These are phyloP conservation scores for Yamadazyma trypodendri DNA, from an alignment of 1,139 yeast species.

Conservation along the genomic window DNA sequence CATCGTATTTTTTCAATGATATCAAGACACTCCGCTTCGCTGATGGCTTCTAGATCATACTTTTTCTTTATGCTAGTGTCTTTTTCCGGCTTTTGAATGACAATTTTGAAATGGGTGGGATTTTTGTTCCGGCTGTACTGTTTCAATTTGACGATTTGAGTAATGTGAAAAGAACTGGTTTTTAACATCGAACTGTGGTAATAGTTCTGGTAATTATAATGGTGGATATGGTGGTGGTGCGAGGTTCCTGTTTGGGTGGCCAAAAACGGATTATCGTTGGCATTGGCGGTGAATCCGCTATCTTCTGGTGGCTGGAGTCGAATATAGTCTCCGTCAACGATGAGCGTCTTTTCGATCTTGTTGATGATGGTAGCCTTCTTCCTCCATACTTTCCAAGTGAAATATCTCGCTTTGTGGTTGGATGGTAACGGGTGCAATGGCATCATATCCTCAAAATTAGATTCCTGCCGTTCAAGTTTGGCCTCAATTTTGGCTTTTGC, in stretches of 20 bases:
- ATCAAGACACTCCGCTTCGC: constrained; percentile 62
- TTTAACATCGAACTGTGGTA: constrained; percentile 55
- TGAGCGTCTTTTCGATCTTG: constrained; percentile 78
- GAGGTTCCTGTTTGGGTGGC: constrained; percentile 17
- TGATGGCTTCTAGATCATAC: constrained; percentile 81
- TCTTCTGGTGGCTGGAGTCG: constrained; percentile 81
- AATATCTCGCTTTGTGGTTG: constrained; percentile 40
- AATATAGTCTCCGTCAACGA: constrained; percentile 90
- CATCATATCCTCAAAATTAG: constrained; percentile 37
- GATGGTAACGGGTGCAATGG: constrained; percentile 33
- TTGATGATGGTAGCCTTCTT: constrained; percentile 81
- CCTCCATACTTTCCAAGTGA: constrained; percentile 79
- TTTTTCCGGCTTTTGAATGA: constrained; percentile 59
- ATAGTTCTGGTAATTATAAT: constrained; percentile 55
- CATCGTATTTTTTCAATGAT: constrained; percentile 67
- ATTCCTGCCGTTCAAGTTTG: too few relatives aligned
- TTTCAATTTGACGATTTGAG: constrained; percentile 74
- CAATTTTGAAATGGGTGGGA: constrained; percentile 78
- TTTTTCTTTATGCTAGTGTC: constrained; percentile 51
- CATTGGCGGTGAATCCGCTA: constrained; percentile 50
- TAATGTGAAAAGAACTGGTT: constrained; percentile 83
- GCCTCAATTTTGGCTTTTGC: too few relatives aligned
- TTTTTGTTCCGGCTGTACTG: constrained; percentile 65
- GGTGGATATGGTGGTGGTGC: constrained; percentile 29
- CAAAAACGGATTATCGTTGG: constrained; percentile 31